These are phyloP conservation scores for Priceomyces medius DNA, from an alignment of 805 yeast genomes.

Conservation along the genomic window DNA sequence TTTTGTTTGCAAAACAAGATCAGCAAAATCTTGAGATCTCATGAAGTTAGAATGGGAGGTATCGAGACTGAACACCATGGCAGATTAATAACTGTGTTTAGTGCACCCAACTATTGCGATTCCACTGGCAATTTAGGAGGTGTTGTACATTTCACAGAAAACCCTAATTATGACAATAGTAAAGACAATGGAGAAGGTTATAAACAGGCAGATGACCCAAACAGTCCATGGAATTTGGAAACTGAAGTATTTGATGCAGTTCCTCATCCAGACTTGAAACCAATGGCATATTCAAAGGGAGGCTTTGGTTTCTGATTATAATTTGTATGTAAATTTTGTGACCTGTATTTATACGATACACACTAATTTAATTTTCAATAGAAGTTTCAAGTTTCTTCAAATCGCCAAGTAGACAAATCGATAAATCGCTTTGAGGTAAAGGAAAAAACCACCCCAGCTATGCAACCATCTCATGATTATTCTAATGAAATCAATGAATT, in stretches of 20 bases:
- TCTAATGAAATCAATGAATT: background rate
- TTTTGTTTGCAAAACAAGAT: slow-evolving; percentile 74
- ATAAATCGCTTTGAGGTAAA: no score
- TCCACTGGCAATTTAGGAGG: slow-evolving; percentile 89
- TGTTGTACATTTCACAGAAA: slow-evolving; percentile 65
- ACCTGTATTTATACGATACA: background rate
- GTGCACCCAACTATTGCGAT: slow-evolving; percentile 98
- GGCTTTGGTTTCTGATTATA: slow-evolving; percentile 38
- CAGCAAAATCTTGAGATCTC: slow-evolving; percentile 84
- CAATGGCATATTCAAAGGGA: slow-evolving; percentile 80
- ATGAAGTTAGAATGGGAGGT: slow-evolving; percentile 92
- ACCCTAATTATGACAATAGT: slow-evolving; percentile 43
- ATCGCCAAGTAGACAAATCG: no score
- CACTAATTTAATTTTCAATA: slow-evolving; percentile 1
- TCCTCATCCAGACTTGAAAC: slow-evolving; percentile 85
- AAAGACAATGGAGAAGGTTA: slow-evolving; percentile 46
- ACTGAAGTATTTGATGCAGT: slow-evolving; percentile 73
- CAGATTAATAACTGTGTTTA: slow-evolving; percentile 85
- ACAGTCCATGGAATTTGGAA: slow-evolving; percentile 48
- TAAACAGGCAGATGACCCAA: slow-evolving; percentile 32
- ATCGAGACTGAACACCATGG: slow-evolving; percentile 86
- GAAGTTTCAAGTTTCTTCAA: no score
- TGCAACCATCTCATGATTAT: background rate
- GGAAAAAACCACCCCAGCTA: no score
- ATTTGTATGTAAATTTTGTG: background rate